These are phyloP conservation scores for Closterium sp. DNA, from an alignment of 139 green algal genomes.

Conservation along the genomic window DNA sequence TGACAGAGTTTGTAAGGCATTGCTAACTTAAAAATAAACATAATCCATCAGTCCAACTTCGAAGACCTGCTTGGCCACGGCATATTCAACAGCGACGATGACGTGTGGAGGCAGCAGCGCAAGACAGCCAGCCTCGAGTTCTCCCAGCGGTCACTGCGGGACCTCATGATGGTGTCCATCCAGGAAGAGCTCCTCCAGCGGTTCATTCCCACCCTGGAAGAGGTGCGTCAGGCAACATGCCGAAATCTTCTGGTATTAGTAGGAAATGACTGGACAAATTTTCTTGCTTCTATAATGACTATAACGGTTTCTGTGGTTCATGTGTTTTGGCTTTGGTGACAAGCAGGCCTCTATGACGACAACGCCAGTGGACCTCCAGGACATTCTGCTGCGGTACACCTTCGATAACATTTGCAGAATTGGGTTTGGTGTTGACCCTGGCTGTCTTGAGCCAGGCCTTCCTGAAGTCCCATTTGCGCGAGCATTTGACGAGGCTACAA, in stretches of 20 bases:
- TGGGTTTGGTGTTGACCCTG: conserved; percentile 10
- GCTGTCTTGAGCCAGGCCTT: not conserved
- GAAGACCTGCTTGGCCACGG: conserved; percentile 32
- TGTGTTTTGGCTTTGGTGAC: no score
- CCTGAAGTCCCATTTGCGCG: not conserved
- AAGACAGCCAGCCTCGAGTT: conserved; percentile 42
- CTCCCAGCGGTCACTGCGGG: not conserved
- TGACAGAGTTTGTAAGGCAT: not conserved
- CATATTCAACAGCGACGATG: conserved; percentile 38
- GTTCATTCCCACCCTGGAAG: not conserved
- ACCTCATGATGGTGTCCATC: conserved; percentile 19
- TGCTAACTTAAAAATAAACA: not conserved
- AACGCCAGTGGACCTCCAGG: conserved; percentile 23
- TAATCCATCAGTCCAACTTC: not conserved
- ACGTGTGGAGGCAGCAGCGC: conserved; percentile 21
- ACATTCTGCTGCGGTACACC: conserved; percentile 18
- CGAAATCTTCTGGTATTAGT: not conserved
- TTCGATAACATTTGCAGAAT: conserved; percentile 30
- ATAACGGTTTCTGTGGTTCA: not conserved
- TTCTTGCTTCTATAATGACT: not conserved
- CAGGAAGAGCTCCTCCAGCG: not conserved
- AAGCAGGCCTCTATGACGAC: not conserved
- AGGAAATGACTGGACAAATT: not conserved
- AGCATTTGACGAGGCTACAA: conserved; percentile 29
- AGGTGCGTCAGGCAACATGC: not conserved